Conservation (phyloP, 345 rosid genomes). For the Garcia nutans region DNA sequence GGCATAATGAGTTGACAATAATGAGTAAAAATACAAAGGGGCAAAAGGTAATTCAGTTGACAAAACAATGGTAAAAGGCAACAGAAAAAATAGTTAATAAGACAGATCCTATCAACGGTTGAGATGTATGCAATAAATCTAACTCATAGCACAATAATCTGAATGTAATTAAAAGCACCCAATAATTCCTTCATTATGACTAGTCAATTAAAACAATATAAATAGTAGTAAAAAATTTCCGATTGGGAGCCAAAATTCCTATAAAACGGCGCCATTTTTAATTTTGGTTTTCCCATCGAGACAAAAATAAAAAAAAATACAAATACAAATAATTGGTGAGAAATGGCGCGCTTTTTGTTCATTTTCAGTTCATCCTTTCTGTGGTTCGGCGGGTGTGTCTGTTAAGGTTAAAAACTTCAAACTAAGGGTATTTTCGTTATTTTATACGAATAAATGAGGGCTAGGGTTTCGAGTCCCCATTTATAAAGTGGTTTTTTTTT, state of each 20-base stretch:
- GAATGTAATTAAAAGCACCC: neutral
- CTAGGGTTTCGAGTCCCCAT: conserved; percentile 37
- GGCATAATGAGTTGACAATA: too few relatives aligned
- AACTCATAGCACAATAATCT: neutral
- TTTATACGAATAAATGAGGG: neutral
- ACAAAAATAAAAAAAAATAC: neutral
- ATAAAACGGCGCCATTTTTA: conserved; percentile 29
- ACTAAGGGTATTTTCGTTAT: conserved; percentile 18
- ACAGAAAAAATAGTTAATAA: neutral
- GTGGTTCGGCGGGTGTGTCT: conserved; percentile 16
- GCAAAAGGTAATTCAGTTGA: neutral
- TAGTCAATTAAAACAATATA: neutral
- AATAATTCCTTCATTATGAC: neutral
- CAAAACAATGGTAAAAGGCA: neutral
- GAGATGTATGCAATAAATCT: neutral
- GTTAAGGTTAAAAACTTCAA: neutral
- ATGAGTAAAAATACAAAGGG: neutral
- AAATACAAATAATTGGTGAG: too few relatives aligned
- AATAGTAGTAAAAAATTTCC: neutral
- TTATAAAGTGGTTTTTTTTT: conserved; percentile 23
- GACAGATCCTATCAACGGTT: conserved; percentile 5
- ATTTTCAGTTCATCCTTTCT: neutral
- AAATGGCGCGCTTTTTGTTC: conserved; percentile 20
- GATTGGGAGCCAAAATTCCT: conserved; percentile 6
- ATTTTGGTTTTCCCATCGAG: too few relatives aligned